A percentile compares a stretch with the other conserved stretches of the same genome.
These are phyloP conservation scores for Sordaria brevicollis DNA, from an alignment of 495 filamentous ascomycete genomes.

Conservation along the genomic window DNA sequence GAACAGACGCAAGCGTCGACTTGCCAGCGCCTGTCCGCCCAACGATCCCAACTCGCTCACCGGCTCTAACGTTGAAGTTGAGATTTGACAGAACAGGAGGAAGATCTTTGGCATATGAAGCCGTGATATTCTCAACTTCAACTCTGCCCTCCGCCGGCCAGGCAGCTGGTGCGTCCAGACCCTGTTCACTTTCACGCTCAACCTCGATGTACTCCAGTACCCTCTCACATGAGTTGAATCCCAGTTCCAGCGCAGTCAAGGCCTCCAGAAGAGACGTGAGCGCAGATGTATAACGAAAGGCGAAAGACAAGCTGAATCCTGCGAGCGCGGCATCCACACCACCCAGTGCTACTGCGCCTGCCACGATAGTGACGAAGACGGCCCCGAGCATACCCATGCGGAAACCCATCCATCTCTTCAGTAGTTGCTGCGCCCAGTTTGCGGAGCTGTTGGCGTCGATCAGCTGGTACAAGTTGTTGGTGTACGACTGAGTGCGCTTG, in stretches of 20 bases:
- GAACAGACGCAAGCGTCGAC: constrained; percentile 32
- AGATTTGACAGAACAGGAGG: constrained; percentile 34
- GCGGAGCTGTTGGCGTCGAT: constrained; percentile 46
- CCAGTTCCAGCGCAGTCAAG: constrained; percentile 37
- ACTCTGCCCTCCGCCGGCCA: constrained; percentile 36
- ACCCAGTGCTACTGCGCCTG: constrained; percentile 43
- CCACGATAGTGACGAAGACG: constrained; percentile 47
- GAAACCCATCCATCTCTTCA: constrained; percentile 50
- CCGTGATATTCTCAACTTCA: constrained; percentile 28
- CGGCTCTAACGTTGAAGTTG: constrained; percentile 27
- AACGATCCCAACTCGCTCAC: constrained; percentile 37
- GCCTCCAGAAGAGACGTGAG: constrained; percentile 38
- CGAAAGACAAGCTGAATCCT: constrained; percentile 42
- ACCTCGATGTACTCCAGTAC: constrained; percentile 30
- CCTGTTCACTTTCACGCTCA: constrained; percentile 24
- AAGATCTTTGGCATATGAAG: constrained; percentile 29
- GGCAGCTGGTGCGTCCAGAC: constrained; percentile 24
- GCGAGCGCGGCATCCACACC: constrained; percentile 53
- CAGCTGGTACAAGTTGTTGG: constrained; percentile 41
- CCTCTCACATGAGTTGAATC: constrained; percentile 31
- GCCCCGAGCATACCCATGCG: constrained; percentile 51
- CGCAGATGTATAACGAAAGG: constrained; percentile 42
- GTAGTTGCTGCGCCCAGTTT: constrained; percentile 45
- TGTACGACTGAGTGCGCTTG: constrained; percentile 39
- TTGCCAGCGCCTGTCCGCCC: constrained; percentile 42